These are phyloP conservation scores for Fistulifera pelliculosa DNA, from an alignment of 108 stramenopile species.

Conservation along the genomic window DNA sequence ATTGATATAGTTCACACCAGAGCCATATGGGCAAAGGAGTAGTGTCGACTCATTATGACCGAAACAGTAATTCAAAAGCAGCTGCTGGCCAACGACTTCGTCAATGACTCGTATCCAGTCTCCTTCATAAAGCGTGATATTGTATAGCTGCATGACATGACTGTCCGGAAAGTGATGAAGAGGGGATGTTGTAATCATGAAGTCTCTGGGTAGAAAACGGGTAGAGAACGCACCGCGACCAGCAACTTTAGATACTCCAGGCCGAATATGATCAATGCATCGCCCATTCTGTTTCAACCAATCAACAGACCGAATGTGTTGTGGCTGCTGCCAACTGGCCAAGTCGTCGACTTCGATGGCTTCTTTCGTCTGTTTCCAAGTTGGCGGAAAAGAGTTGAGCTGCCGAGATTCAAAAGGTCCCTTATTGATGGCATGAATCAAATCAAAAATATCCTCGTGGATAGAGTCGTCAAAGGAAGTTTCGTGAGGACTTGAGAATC, in stretches of 20 bases:
- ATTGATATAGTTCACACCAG: conserved; percentile 54
- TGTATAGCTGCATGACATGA: conserved; percentile 28
- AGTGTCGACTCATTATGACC: conserved; percentile 43
- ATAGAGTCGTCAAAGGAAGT: conserved; percentile 3
- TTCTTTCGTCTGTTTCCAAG: not conserved
- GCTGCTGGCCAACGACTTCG: conserved; percentile 30
- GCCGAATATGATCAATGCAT: conserved; percentile 45
- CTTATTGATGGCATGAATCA: conserved; percentile 5
- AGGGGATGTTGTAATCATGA: conserved; percentile 42
- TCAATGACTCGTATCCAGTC: conserved; percentile 13
- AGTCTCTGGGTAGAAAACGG: conserved; percentile 24
- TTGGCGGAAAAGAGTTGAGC: conserved; percentile 23
- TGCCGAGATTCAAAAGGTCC: conserved; percentile 15
- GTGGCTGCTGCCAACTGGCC: conserved; percentile 27
- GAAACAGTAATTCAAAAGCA: conserved; percentile 71
- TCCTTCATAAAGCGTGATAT: conserved; percentile 12
- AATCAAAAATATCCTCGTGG: conserved; percentile 14
- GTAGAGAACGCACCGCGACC: conserved; percentile 69
- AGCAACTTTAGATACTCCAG: conserved; percentile 36
- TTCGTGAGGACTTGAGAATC: not conserved
- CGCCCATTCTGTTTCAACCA: conserved; percentile 21
- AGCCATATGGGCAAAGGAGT: conserved; percentile 59
- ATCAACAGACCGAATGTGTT: conserved; percentile 23
- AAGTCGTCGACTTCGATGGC: conserved; percentile 14
- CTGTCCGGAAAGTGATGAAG: conserved; percentile 42